These are phyloP conservation scores for Syncephalastrum contaminatum DNA, from an alignment of 371 early-diverging fungal genomes.

Conservation along the genomic window DNA sequence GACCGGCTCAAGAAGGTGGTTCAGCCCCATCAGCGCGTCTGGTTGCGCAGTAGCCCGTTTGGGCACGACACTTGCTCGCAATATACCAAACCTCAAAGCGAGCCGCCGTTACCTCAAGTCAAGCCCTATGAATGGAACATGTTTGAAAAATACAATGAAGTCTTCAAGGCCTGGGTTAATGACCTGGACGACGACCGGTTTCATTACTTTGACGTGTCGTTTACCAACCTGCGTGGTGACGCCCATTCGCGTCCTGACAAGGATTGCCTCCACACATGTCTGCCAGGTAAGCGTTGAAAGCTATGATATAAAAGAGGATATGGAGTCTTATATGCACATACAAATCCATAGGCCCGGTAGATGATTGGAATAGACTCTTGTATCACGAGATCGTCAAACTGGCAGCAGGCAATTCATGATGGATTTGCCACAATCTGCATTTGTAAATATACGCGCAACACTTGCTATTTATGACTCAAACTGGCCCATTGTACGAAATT, in stretches of 20 bases:
- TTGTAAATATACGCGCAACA: too few species aligned
- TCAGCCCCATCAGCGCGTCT: constrained; percentile 30
- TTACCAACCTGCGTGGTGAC: constrained; percentile 37
- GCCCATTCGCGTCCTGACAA: constrained; percentile 37
- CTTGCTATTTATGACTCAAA: too few species aligned
- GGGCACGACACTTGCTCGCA: constrained; percentile 40
- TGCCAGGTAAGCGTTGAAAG: constrained; percentile 35
- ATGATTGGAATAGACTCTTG: constrained; percentile 40
- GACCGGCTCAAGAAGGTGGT: constrained; percentile 25
- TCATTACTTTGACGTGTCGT: constrained; percentile 31
- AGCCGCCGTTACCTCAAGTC: neutral
- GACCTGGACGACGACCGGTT: constrained; percentile 26
- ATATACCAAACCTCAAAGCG: constrained; percentile 22
- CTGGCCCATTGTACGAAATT: too few species aligned
- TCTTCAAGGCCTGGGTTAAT: constrained; percentile 29
- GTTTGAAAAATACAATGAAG: constrained; percentile 28
- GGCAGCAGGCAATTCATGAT: neutral
- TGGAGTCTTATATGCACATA: neutral
- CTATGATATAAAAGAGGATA: neutral
- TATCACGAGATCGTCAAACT: constrained; percentile 33
- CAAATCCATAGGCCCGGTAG: constrained; percentile 23
- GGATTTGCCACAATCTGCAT: too few species aligned
- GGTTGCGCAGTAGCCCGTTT: constrained; percentile 37
- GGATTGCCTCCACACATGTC: constrained; percentile 37
- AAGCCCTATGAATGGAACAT: constrained; percentile 45